Evolutionary conservation across 768 basidiomycete genomes (phyloP).

Genomic region (Lactarius sanguifluus): DNA sequence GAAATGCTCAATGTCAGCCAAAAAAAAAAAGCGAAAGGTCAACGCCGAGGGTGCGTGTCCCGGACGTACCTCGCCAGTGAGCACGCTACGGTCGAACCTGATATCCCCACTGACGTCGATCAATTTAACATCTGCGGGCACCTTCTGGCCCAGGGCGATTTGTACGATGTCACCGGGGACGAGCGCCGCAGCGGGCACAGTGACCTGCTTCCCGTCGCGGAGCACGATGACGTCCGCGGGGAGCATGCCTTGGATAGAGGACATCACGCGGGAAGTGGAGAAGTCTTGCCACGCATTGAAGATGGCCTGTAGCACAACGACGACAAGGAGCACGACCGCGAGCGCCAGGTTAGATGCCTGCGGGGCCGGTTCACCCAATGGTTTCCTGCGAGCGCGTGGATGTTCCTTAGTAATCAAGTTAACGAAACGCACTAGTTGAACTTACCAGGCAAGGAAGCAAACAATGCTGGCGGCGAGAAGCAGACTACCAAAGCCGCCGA

Average conservation of each 20-base stretch:
- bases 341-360: slow-evolving; percentile 57
- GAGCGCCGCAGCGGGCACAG: slow-evolving; percentile 57
- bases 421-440: background rate
- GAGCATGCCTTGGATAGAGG: slow-evolving; percentile 63
- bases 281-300: slow-evolving; percentile 58
- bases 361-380: slow-evolving; percentile 56
- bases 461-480: slow-evolving; percentile 49
- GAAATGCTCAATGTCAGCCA: slow-evolving; percentile 30
- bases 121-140: slow-evolving; percentile 71
- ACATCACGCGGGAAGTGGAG: slow-evolving; percentile 57
- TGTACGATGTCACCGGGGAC: slow-evolving; percentile 68
- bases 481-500: slow-evolving; percentile 53
- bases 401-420: background rate
- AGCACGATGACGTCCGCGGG: slow-evolving; percentile 63
- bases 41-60: background rate
- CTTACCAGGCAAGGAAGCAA: slow-evolving; percentile 53
- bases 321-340: slow-evolving; percentile 53
- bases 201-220: slow-evolving; percentile 47
- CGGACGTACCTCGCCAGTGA: slow-evolving; percentile 59
- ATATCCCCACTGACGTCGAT: slow-evolving; percentile 57
- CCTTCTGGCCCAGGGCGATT: slow-evolving; percentile 62
- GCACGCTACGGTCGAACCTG: slow-evolving; percentile 59
- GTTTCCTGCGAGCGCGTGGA: slow-evolving; percentile 43
- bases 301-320: slow-evolving; percentile 40
- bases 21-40: too few species aligned